Evolutionary conservation across 2,329 filamentous ascomycete genomes (phyloP).

Genomic region (Colletotrichum sp.): DNA sequence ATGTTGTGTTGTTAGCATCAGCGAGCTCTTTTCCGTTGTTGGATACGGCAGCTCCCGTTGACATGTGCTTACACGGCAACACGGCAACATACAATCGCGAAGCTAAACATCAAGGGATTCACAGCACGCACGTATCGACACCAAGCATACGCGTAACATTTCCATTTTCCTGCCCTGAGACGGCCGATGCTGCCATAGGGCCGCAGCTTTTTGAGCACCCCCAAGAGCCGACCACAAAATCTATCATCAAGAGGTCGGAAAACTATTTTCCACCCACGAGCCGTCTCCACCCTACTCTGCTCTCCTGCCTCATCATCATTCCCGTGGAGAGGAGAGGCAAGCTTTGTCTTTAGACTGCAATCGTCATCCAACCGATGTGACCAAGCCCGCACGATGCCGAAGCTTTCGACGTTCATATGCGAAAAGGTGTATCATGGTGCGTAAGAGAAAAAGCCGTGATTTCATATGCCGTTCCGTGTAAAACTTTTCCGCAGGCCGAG

Average conservation of each 20-base stretch:
- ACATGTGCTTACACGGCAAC: neutral
- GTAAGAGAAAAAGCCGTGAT: conserved; percentile 22
- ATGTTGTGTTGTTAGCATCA: neutral
- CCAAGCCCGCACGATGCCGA: conserved; percentile 14
- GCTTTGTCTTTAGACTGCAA: conserved; percentile 7
- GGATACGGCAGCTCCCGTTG: neutral
- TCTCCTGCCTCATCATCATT: neutral
- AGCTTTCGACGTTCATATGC: conserved; percentile 16
- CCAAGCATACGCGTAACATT: conserved; percentile 18
- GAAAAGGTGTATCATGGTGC: conserved; percentile 22
- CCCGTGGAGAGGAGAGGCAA: conserved; percentile 5
- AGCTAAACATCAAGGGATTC: neutral
- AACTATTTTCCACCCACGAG: conserved; percentile 3
- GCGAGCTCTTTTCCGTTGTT: neutral
- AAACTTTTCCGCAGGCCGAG: conserved; percentile 22
- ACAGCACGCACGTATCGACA: neutral
- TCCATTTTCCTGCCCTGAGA: conserved; percentile 22
- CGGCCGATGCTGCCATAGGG: conserved; percentile 7
- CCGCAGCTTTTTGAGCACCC: neutral
- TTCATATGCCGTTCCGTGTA: conserved; percentile 22
- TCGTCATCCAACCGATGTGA: conserved; percentile 21
- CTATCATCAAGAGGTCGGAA: conserved; percentile 17
- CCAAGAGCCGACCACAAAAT: neutral
- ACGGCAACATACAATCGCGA: neutral
- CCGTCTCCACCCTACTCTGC: conserved; percentile 3